Evolutionary conservation across 2,329 filamentous ascomycete species (phyloP).

Genomic region (Monilinia fructigena): DNA sequence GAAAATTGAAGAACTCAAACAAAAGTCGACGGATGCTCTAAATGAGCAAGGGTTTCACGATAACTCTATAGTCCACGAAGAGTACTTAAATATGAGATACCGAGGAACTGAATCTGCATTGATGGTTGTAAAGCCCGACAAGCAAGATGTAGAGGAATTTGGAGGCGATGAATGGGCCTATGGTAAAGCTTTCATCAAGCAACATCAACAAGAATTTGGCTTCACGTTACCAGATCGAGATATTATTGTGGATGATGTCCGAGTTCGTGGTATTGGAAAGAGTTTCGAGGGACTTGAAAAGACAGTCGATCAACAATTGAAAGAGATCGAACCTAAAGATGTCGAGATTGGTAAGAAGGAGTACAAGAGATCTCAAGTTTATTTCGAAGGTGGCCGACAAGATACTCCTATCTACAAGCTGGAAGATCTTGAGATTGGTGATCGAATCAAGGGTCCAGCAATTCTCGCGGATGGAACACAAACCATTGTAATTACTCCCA

Average conservation of each 20-base stretch:
- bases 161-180: slow-evolving; percentile 75
- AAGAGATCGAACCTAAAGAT: slow-evolving; percentile 60
- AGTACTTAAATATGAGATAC: slow-evolving; percentile 93
- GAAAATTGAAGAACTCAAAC: slow-evolving; percentile 78
- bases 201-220: slow-evolving; percentile 90
- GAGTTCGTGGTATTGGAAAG: slow-evolving; percentile 84
- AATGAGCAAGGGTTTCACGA: slow-evolving; percentile 76
- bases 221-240: slow-evolving; percentile 84
- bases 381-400: slow-evolving; percentile 77
- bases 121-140: slow-evolving; percentile 77
- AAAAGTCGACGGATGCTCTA: slow-evolving; percentile 67
- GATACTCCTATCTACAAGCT: slow-evolving; percentile 84
- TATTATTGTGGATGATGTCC: slow-evolving; percentile 86
- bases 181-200: slow-evolving; percentile 77
- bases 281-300: slow-evolving; percentile 77
- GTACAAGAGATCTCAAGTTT: slow-evolving; percentile 68
- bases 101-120: slow-evolving; percentile 86
- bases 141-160: slow-evolving; percentile 60
- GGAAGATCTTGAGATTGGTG: slow-evolving; percentile 57
- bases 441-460: slow-evolving; percentile 22
- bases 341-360: slow-evolving; percentile 50
- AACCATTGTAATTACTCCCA: slow-evolving; percentile 61
- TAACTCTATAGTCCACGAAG: slow-evolving; percentile 75
- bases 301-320: slow-evolving; percentile 81
- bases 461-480: slow-evolving; percentile 25